phyloP scores from a whole-genome alignment of 225 moss, liverwort and hornwort genomes.

The Pleurozium schreberi region DNA sequence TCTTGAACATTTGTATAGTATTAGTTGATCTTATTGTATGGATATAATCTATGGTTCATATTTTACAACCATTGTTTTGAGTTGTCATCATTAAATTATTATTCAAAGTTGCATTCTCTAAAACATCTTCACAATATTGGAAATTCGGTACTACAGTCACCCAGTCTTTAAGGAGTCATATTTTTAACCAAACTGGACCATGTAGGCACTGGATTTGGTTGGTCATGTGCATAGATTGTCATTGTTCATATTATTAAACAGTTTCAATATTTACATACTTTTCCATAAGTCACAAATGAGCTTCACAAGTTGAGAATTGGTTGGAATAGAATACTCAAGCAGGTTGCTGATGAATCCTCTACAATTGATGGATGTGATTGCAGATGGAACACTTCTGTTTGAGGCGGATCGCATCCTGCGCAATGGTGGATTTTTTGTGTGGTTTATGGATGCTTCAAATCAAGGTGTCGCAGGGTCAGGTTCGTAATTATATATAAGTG shows the following conservation, averaged over 20 bases:
- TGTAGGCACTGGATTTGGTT: background rate
- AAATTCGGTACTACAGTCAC: background rate
- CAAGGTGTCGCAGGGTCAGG: conserved; percentile 11
- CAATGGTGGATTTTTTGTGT: conserved; percentile 67
- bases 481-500: background rate
- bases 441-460: conserved; percentile 15
- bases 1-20: background rate
- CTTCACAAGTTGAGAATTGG: background rate
- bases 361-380: background rate
- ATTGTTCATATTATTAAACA: background rate
- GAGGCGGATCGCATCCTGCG: conserved; percentile 82
- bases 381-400: conserved; percentile 50
- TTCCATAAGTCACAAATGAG: no score
- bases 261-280: background rate
- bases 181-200: background rate
- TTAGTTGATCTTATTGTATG: background rate
- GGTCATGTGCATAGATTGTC: background rate
- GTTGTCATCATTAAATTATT: background rate
- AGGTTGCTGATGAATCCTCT: background rate
- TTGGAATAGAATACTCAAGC: background rate
- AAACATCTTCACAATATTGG: background rate
- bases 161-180: background rate
- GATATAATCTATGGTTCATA: background rate
- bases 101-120: background rate
- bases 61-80: background rate